These are phyloP conservation scores for Monosporascus sp. DNA, from an alignment of 2,329 filamentous ascomycete genomes.

Conservation along the genomic window DNA sequence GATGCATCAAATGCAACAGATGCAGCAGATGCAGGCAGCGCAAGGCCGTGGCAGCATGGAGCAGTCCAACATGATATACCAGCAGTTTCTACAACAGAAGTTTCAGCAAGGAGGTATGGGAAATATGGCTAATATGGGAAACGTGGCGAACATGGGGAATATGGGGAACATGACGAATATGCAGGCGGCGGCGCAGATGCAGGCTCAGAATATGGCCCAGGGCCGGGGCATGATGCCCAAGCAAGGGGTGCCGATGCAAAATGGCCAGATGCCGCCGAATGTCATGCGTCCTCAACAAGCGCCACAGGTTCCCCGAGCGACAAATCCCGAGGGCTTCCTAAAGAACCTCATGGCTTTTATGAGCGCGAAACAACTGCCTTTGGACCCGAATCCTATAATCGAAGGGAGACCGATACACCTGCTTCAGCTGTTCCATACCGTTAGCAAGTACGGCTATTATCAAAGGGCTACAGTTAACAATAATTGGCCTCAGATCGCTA, in stretches of 20 bases:
- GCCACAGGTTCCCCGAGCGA: constrained; percentile 31
- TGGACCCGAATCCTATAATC: constrained; percentile 70
- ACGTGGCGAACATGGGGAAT: background rate
- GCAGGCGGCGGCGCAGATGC: constrained; percentile 47
- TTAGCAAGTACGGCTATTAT: constrained; percentile 73
- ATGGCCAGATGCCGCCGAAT: constrained; percentile 49
- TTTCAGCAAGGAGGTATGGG: constrained; percentile 48
- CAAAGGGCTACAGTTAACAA: constrained; percentile 65
- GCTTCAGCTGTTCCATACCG: constrained; percentile 69
- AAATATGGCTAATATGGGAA: constrained; percentile 11
- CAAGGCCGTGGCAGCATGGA: constrained; percentile 55
- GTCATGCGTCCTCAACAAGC: constrained; percentile 42
- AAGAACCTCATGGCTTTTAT: constrained; percentile 75
- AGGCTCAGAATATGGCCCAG: constrained; percentile 32
- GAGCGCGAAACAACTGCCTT: constrained; percentile 62
- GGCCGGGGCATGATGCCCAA: constrained; percentile 49
- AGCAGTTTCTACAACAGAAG: constrained; percentile 78
- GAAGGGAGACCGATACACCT: constrained; percentile 70
- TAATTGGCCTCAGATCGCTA: constrained; percentile 68
- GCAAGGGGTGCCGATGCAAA: constrained; percentile 45
- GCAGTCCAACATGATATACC: constrained; percentile 70
- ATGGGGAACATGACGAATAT: constrained; percentile 28
- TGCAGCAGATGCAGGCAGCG: constrained; percentile 32
- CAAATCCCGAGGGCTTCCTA: constrained; percentile 64
- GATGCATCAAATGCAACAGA: constrained; percentile 41